Percentiles rank a stretch among this genome's conserved stretches.
These are phyloP conservation scores for Aspergillus avenaceus DNA, from an alignment of 495 filamentous ascomycete species.

Conservation along the genomic window DNA sequence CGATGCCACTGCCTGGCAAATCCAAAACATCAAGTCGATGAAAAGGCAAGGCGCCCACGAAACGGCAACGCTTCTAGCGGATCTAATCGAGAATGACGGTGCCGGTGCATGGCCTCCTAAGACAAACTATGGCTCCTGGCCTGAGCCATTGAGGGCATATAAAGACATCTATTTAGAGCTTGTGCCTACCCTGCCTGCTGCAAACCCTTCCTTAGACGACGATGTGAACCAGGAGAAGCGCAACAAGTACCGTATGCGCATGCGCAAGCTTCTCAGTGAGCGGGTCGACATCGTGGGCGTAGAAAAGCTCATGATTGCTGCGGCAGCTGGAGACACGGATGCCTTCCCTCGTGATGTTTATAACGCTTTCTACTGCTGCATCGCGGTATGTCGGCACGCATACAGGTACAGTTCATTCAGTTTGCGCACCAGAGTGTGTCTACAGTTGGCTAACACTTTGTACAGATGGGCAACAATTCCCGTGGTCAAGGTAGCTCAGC, in stretches of 20 bases:
- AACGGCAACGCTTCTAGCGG: neutral
- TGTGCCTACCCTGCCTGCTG: constrained; percentile 18
- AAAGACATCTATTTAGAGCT: constrained; percentile 31
- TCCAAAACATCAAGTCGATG: neutral
- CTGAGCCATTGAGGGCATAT: constrained; percentile 25
- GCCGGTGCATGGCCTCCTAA: constrained; percentile 33
- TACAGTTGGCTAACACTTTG: neutral
- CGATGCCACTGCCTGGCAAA: neutral
- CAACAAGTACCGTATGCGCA: neutral
- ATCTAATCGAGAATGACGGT: constrained; percentile 26
- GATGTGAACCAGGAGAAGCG: neutral
- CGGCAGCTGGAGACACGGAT: neutral
- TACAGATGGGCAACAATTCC: constrained; percentile 41
- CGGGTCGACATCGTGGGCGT: neutral
- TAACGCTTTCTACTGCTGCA: constrained; percentile 13
- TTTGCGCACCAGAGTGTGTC: neutral
- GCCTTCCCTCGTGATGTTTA: neutral
- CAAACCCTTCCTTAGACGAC: constrained; percentile 20
- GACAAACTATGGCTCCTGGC: constrained; percentile 20
- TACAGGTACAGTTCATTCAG: constrained; percentile 26
- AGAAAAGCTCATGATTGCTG: neutral
- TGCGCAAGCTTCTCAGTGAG: neutral
- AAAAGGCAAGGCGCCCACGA: neutral
- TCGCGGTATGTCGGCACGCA: constrained; percentile 31
- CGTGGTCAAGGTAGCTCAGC: constrained; percentile 35